These are phyloP conservation scores for Ceratobasidium sp. DNA, from an alignment of 1,284 basidiomycete genomes.

Conservation along the genomic window DNA sequence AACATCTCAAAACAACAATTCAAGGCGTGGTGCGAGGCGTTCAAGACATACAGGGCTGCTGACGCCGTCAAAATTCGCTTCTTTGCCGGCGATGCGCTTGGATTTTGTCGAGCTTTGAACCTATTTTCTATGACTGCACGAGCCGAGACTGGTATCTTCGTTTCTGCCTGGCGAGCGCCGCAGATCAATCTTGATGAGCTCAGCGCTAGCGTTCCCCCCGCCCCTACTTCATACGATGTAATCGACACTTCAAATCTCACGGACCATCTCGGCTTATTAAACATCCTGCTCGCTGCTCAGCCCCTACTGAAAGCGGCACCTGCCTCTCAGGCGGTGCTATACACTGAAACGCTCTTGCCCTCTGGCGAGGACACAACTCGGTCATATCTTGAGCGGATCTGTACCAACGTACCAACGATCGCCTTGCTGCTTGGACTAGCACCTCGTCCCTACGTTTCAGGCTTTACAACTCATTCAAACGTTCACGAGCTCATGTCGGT, in stretches of 20 bases:
- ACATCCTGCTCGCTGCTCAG: slow-evolving; percentile 9
- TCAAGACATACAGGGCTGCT: slow-evolving; percentile 49
- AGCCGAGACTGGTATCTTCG: slow-evolving; percentile 12
- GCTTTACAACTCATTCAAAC: slow-evolving; percentile 5
- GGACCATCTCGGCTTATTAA: slow-evolving; percentile 22
- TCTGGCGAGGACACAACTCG: background rate
- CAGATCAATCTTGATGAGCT: background rate
- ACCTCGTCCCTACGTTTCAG: slow-evolving; percentile 13
- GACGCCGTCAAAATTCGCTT: slow-evolving; percentile 26
- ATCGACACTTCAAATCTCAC: slow-evolving; percentile 33
- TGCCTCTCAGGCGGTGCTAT: slow-evolving; percentile 23
- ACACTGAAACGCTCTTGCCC: slow-evolving; percentile 5
- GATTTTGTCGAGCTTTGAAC: slow-evolving; percentile 56
- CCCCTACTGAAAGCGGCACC: slow-evolving; percentile 2
- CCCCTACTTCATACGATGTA: slow-evolving; percentile 2
- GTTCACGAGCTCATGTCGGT: background rate
- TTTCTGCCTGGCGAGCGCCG: slow-evolving; percentile 1
- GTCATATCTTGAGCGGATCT: slow-evolving; percentile 5
- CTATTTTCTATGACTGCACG: slow-evolving; percentile 44
- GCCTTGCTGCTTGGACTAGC: slow-evolving; percentile 9
- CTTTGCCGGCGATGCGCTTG: slow-evolving; percentile 24
- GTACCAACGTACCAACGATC: background rate
- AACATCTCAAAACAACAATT: slow-evolving; percentile 56
- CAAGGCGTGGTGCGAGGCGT: slow-evolving; percentile 58
- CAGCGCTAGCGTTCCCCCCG: too few species aligned